Conservation (phyloP, 2,329 filamentous ascomycete genomes). For the Xenoacremonium recifei region DNA sequence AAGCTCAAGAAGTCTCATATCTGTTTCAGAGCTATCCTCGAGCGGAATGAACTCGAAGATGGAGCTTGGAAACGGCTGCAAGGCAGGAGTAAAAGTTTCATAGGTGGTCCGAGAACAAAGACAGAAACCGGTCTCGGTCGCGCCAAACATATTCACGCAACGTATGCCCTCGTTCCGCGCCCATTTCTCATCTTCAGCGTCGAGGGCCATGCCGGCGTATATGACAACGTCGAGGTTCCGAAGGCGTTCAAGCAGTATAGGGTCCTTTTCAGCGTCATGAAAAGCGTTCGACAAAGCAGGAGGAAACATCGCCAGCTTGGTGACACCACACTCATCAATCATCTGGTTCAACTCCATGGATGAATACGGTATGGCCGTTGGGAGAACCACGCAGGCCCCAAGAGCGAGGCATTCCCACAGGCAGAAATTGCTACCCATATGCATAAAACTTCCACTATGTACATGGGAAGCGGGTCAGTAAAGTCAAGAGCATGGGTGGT, state of each 20-base stretch:
- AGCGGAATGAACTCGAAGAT: conserved; percentile 11
- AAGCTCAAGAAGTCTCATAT: conserved; percentile 16
- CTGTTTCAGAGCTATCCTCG: background rate
- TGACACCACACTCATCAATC: conserved; percentile 8
- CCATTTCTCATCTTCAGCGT: conserved; percentile 11
- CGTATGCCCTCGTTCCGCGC: conserved; percentile 7
- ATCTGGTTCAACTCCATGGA: conserved; percentile 7
- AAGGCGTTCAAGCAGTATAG: conserved; percentile 7
- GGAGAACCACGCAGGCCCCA: conserved; percentile 14
- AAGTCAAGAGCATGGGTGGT: accelerated
- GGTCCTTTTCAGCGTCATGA: conserved; percentile 9
- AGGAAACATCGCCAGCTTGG: conserved; percentile 7
- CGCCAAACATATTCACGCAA: conserved; percentile 11
- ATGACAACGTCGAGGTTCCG: conserved; percentile 4
- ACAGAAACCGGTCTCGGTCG: conserved; percentile 13
- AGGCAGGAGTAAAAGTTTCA: background rate
- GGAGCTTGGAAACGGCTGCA: background rate
- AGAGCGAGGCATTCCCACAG: conserved; percentile 2
- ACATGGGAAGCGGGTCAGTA: conserved; percentile 1
- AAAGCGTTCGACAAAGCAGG: conserved; percentile 8
- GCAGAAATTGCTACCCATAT: conserved; percentile 6
- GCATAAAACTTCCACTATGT: conserved; percentile 18
- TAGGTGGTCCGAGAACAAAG: background rate
- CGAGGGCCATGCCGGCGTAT: conserved; percentile 5
- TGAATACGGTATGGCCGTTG: conserved; percentile 9